These are phyloP conservation scores for Pseudonitzschia delicatissima DNA, from an alignment of 108 stramenopile genomes.

Conservation along the genomic window DNA sequence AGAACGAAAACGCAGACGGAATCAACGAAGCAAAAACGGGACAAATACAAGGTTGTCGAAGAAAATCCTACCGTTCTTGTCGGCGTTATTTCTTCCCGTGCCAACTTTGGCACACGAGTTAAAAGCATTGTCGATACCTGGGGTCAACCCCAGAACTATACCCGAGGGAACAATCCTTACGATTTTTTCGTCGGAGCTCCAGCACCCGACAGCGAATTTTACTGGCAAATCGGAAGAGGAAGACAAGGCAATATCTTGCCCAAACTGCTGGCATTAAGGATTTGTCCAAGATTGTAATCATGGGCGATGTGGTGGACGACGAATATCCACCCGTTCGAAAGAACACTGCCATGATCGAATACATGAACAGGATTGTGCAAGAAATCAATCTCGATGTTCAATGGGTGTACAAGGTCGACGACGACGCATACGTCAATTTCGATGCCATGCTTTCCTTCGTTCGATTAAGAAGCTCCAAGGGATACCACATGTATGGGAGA, in stretches of 20 bases:
- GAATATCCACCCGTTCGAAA: slow-evolving; percentile 35
- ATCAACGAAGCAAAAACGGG: not conserved
- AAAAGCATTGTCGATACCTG: slow-evolving; percentile 23
- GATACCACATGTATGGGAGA: slow-evolving; percentile 25
- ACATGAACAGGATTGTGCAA: slow-evolving; percentile 16
- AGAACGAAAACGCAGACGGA: not conserved
- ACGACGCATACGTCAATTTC: slow-evolving; percentile 30
- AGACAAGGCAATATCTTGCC: slow-evolving; percentile 24
- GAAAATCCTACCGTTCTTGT: slow-evolving; percentile 16
- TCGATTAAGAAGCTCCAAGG: slow-evolving; percentile 6
- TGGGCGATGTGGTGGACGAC: slow-evolving; percentile 25
- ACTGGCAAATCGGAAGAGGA: slow-evolving; percentile 8
- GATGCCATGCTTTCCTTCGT: slow-evolving; percentile 24
- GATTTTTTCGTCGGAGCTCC: slow-evolving; percentile 25
- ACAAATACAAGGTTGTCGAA: not conserved
- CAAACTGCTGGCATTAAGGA: slow-evolving; percentile 17
- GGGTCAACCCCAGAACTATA: slow-evolving; percentile 8
- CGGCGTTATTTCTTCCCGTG: slow-evolving; percentile 21
- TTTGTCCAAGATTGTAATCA: slow-evolving; percentile 16
- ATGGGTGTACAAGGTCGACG: slow-evolving; percentile 30
- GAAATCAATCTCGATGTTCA: slow-evolving; percentile 18
- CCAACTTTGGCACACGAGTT: slow-evolving; percentile 15
- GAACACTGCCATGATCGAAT: slow-evolving; percentile 25
- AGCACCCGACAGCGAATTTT: slow-evolving; percentile 3
- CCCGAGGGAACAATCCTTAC: not conserved